A percentile compares a stretch with the other conserved stretches of the same genome.
Conservation (phyloP, 768 basidiomycete species). For the Suillus alpinus region DNA sequence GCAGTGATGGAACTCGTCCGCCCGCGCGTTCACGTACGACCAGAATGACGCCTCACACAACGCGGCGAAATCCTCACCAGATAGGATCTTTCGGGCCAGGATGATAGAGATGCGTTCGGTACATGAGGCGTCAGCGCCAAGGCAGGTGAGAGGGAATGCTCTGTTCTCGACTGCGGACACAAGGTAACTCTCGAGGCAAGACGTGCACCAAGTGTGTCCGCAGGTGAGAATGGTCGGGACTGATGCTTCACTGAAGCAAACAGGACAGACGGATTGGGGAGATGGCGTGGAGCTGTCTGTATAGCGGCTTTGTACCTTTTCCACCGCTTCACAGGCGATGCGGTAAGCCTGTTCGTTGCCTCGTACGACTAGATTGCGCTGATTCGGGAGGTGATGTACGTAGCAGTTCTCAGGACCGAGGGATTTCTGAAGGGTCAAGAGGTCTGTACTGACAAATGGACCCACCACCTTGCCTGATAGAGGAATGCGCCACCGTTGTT, state of each 20-base stretch:
- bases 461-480: slow-evolving; percentile 46
- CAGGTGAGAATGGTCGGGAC: slow-evolving; percentile 56
- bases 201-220: slow-evolving; percentile 66
- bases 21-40: slow-evolving; percentile 55
- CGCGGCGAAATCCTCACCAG: slow-evolving; percentile 49
- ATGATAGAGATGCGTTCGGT: slow-evolving; percentile 51
- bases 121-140: slow-evolving; percentile 65
- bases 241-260: slow-evolving; percentile 61
- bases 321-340: slow-evolving; percentile 39
- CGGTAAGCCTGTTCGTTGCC: slow-evolving; percentile 43
- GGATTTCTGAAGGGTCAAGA: slow-evolving; percentile 43
- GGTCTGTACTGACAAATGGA: slow-evolving; percentile 44
- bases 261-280: slow-evolving; percentile 47
- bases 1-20: slow-evolving; percentile 68
- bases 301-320: slow-evolving; percentile 33
- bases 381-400: slow-evolving; percentile 38
- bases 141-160: slow-evolving; percentile 69
- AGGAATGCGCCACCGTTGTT: slow-evolving; percentile 41
- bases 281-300: slow-evolving; percentile 14
- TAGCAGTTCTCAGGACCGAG: slow-evolving; percentile 58
- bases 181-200: slow-evolving; percentile 61
- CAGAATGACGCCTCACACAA: slow-evolving; percentile 59
- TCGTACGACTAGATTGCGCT: slow-evolving; percentile 48
- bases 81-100: slow-evolving; percentile 48
- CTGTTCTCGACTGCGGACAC: slow-evolving; percentile 53